Base-by-base conservation (phyloP, 164 flowering plant species). In the Litsea cubeba region DNA sequence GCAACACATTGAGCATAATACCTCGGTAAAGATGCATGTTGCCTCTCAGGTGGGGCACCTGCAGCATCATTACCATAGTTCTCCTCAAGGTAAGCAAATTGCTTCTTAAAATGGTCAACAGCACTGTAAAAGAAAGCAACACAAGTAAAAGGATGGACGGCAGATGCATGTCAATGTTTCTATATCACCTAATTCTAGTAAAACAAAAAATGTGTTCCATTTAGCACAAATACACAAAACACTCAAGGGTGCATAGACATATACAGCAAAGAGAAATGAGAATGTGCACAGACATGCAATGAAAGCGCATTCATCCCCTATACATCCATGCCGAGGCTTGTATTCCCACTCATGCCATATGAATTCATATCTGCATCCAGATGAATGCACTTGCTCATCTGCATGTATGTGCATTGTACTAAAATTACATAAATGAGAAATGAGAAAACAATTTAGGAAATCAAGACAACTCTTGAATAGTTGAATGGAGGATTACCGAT, bases 51-150 rank as follows among this genome's bases (percentile, higher is more conserved):
- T 62, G 99, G 97, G 79, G 92, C 78, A 77, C 74, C 93, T 70
- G 86, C 75, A 24, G 88, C 77, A 75, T 95, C 97, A 72, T 94
- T 94, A 69, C 87, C 91, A 80, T 89, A 94, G 77, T 92, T 95
- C 83, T 96, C 99, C 84, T 96, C 99, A 68, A 96, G 95, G 75
- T 78, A 87, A 30, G 98, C 97, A 86, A 94, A 96, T 78, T 96
- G 99, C 90, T 91, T 91, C 85, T 95, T 96, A 69, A 96, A 96
- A 79, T 94, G 97, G 80, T 96, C 99, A 76, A 96, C 98, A 71
- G 98, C 99, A 88, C 99, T 96, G 89, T 32, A 81, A 76, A 77
- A 65, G 57, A 65, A 73, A 49, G 69, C 46, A 28, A 66, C 6
- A 28, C 5, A 26, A 15, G 69, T 17, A 20, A 17, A 28, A 12